Base-by-base conservation (phyloP, 768 basidiomycete species). In the Termitomyces sp. region DNA sequence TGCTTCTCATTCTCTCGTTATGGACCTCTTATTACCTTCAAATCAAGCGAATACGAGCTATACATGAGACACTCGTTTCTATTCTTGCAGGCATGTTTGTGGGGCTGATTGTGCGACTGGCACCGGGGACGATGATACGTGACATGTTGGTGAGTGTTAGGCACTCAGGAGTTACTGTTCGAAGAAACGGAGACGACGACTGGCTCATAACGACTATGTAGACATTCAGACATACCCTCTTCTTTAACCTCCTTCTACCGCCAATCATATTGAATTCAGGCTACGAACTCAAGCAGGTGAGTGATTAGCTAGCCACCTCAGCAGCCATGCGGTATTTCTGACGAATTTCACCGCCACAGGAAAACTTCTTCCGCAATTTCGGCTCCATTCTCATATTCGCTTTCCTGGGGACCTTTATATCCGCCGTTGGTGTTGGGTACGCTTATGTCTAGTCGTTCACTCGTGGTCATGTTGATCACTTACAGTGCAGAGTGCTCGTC, bases 261-360 rank as follows among this genome's bases (percentile, higher is more conserved):
- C 97, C 97, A 1, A 99, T 99, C 69, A 99, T 99, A 68, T 77
- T 99, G 40, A 97, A 95, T 72, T 97, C 95, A 2, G 97, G 97
- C 6, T 99, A 97, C 69, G 95, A 97, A 72, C 85, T 99, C 57
- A 96, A 95, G 70, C 95, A 98, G 80, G 94, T 87, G 56, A 58
- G 84, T 66, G 21, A 43, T 17, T 23, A 5, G 14, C 29, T 34
- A 9, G 29, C n/a, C 2, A 43, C 29, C 41, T 17, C 21, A 47
- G 35, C 46, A 27, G 31, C 23, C 12, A 48, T 45, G 27, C 43
- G 46, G 57, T 35, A 10, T 21, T 50, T 29, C 44, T 63, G 53
- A 66, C 34, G 14, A 5, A 35, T n/a, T 17, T n/a, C n/a, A n/a
- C n/a, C n/a, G 27, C 44, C 52, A 8, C 72, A 97, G 91, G 96